Evolutionary conservation across 345 rosid genomes (phyloP), one percentile per base, ranked within the genome.

Genomic region (Aegle marmelos): DNA sequence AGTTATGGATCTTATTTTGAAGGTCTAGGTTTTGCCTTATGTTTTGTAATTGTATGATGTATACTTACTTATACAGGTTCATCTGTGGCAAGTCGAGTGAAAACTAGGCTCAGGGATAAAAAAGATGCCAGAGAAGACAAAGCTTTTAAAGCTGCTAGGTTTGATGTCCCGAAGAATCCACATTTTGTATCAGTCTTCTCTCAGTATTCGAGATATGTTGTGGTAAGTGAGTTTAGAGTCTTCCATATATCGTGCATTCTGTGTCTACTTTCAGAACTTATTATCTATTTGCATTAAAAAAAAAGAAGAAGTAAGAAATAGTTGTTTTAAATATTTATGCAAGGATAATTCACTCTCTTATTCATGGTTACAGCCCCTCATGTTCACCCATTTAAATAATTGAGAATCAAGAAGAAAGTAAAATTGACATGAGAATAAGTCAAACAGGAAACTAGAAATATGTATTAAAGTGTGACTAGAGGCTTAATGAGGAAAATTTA

Each of bases 171-270:
- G 0, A 17, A 73, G 28, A 78, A 65, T 64, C 79, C 78, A 39
- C 19, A 22, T 39, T 81, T 77, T 34, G 65, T 31, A 21, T 0
- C 48, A 25, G 1, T n/a, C 54, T 7, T 81, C 8, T 22, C 57
- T 30, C 50, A 8, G 11, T 57, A 61, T 27, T 11, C 64, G 2
- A 34, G 9, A 68, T 73, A 60, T 78, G 2, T 0, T 36, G 4
- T 73, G 78, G 83, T 76, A 28, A 73, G 69, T 73, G 50, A 45
- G 5, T 73, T 63, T 34, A 10, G 5, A 17, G 37, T 34, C 21
- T 60, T 7, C 8, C 22, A 33, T 57, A 19, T 36, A 45, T 36
- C 25, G 24, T 53, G 41, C 19, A 53, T 22, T 41, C 2, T 28
- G 7, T 53, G 17, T 50, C 24, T 30, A 31, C 50, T 37, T 45